Conservation (phyloP, 495 filamentous ascomycete species). For the Aspergillus diversus region DNA sequence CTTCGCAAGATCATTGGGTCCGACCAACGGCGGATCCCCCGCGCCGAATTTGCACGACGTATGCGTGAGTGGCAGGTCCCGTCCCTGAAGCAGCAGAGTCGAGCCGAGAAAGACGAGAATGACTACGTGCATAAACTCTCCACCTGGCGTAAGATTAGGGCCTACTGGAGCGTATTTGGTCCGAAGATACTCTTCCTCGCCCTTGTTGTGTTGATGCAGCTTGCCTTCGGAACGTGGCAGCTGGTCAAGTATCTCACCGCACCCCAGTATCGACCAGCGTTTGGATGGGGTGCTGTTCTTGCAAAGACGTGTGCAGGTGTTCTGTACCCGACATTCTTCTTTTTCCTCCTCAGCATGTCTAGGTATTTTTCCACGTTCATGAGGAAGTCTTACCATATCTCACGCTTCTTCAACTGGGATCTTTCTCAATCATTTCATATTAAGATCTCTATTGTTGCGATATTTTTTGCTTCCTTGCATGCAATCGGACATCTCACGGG, state of each 20-base stretch:
- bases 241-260: conserved; percentile 12
- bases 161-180: conserved; percentile 12
- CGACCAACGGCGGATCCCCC: conserved; percentile 2
- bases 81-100: conserved; percentile 1
- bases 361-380: neutral
- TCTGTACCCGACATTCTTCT: neutral
- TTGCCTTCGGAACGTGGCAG: conserved; percentile 15
- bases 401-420: neutral
- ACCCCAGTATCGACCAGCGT: conserved; percentile 5
- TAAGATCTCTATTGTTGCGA: conserved; percentile 11
- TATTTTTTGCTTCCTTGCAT: conserved; percentile 9
- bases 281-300: conserved; percentile 12
- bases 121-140: conserved; percentile 13
- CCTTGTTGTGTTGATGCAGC: conserved; percentile 9
- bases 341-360: neutral
- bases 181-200: conserved; percentile 9
- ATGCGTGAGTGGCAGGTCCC: conserved; percentile 7
- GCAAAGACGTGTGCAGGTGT: neutral
- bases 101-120: conserved; percentile 9
- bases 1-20: conserved; percentile 9
- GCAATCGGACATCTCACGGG: conserved; percentile 14
- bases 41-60: conserved; percentile 2
- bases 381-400: neutral
- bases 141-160: neutral
- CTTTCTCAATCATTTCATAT: conserved; percentile 2